Conservation (phyloP, 805 yeast species). For the Suhomyces xylopsoci region DNA sequence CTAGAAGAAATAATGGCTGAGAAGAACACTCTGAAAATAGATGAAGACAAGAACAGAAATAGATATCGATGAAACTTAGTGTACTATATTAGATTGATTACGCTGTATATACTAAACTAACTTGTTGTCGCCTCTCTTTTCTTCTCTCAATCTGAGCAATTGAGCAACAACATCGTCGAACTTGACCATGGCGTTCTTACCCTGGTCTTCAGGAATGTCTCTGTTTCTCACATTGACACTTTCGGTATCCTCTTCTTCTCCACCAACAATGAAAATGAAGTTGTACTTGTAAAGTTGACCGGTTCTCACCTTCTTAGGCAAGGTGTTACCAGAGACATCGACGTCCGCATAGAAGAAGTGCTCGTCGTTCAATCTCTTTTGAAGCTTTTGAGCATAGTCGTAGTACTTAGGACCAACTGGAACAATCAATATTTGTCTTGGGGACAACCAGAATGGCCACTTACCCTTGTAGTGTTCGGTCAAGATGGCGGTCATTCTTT, state of each 20-base stretch:
- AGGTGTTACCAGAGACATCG: slow-evolving; percentile 91
- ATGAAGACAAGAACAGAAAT: no score
- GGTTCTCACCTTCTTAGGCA: slow-evolving; percentile 96
- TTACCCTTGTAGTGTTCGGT: slow-evolving; percentile 98
- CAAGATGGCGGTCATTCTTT: slow-evolving; percentile 98
- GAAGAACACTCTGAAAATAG: no score
- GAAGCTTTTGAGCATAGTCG: slow-evolving; percentile 84
- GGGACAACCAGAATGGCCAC: slow-evolving; percentile 99
- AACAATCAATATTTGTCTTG: slow-evolving; percentile 93
- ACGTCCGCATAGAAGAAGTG: slow-evolving; percentile 89
- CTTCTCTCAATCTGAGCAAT: slow-evolving; percentile 63
- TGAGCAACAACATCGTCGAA: slow-evolving; percentile 71
- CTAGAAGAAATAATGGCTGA: no score
- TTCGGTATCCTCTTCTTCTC: slow-evolving; percentile 74
- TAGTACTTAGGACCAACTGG: slow-evolving; percentile 95
- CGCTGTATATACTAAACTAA: slow-evolving; percentile 7
- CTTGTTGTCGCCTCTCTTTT: slow-evolving; percentile 70
- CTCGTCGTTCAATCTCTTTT: slow-evolving; percentile 57
- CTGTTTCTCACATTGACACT: slow-evolving; percentile 96
- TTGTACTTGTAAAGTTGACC: slow-evolving; percentile 94
- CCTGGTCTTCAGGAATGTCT: slow-evolving; percentile 89
- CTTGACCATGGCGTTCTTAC: slow-evolving; percentile 80
- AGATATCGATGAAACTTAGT: no score
- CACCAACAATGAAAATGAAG: slow-evolving; percentile 96
- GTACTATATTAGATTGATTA: no score